phyloP scores from a whole-genome alignment of 108 stramenopile species.

The Pseudonitzschia delicatissima region DNA sequence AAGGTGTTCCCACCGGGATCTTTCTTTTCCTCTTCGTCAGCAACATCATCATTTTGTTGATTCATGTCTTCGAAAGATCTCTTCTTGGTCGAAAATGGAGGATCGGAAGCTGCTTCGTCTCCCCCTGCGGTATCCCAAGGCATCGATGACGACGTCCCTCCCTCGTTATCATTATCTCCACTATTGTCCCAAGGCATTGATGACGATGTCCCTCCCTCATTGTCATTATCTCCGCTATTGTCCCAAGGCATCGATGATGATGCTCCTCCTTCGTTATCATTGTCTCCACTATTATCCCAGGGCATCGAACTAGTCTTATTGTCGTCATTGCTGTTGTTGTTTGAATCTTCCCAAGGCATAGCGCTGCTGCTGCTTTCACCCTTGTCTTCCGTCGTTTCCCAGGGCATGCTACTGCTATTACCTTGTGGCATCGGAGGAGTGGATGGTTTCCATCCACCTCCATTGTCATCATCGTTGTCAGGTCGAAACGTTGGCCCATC shows the following conservation, averaged over 20 bases:
- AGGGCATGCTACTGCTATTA: constrained; percentile 13
- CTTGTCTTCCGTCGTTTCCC: constrained; percentile 12
- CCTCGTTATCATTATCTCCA: neutral
- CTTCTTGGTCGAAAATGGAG: constrained; percentile 5
- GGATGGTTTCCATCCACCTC: constrained; percentile 41
- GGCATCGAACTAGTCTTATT: constrained; percentile 12
- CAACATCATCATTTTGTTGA: neutral
- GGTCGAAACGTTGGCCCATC: constrained; percentile 12
- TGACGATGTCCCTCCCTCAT: neutral
- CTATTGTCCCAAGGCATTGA: constrained; percentile 10
- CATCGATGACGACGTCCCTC: neutral
- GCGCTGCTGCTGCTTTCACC: neutral
- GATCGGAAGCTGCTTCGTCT: constrained; percentile 1
- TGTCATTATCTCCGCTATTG: neutral
- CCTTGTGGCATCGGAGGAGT: neutral
- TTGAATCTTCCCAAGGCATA: constrained; percentile 11
- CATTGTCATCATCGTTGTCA: neutral
- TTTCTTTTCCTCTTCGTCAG: constrained; percentile 23
- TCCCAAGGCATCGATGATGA: constrained; percentile 25
- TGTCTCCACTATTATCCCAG: constrained; percentile 1
- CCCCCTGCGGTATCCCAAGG: constrained; percentile 13
- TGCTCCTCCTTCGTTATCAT: neutral
- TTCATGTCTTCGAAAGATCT: constrained; percentile 23
- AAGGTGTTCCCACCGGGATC: constrained; percentile 35
- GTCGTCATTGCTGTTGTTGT: constrained; percentile 3